Evolutionary conservation across 179 eudicot genomes (phyloP), one percentile per base, ranked within the genome.

Genomic region (Silene vulgaris): DNA sequence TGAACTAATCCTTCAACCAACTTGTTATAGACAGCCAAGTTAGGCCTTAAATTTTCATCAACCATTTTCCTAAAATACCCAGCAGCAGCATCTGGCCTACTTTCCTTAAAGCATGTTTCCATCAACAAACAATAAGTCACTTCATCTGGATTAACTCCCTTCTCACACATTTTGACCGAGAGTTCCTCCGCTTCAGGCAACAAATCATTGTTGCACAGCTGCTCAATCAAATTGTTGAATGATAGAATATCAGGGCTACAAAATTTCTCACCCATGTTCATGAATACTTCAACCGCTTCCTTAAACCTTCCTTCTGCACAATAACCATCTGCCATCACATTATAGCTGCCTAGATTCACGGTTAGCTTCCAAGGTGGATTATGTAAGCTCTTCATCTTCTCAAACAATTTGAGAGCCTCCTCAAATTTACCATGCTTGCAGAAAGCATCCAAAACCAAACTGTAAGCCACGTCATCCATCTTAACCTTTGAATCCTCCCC

Each of bases 341-440:
- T 94, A 77, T 81, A 94, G 73, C 96, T 94, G 45, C 98, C 97
- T 69, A 94, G 80, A 82, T 94, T 92, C 80, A 92, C 90, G 17
- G 84, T 87, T 74, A 88, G 74, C 74, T 20, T 83, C 78, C 78
- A 85, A 0, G 98, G 98, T 1, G 96, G 97, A 70, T 81, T 86
- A 76, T 94, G 98, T 83, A 86, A 84, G 50, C 29, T 83, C 82
- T 84, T 69, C 90, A 92, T 94, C 81, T 81, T 85, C 79, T 85
- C 96, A 83, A 94, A 92, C 86, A 94, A 68, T 70, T 78, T 85
- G 76, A 89, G 45, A 0, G 94, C 97, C 80, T 88, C 89, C 16
- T 89, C 92, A 75, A 94, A 88, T 80, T 86, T 92, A 12, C 92
- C 91, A 74, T 90, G 86, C 91, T 85, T 92, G 76, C 85, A 83